Percentiles rank a stretch among this genome's conserved stretches.
These are phyloP conservation scores for Obelidium mucronatum DNA, from an alignment of 192 early-diverging fungal species.

Conservation along the genomic window DNA sequence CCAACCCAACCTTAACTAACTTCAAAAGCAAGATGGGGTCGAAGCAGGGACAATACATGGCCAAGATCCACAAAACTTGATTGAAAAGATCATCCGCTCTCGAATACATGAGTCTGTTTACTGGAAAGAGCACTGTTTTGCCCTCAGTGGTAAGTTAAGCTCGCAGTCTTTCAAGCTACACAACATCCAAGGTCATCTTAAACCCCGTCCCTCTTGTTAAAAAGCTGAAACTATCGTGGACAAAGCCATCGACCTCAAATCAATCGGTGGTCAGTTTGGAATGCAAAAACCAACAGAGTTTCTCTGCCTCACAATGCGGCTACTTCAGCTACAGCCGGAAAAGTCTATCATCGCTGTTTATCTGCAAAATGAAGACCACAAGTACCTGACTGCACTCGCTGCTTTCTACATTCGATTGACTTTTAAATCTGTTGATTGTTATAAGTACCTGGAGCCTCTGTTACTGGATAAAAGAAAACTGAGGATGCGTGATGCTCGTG, in stretches of 20 bases:
- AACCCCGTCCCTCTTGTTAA: background rate
- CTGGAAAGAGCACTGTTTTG: conserved; percentile 98
- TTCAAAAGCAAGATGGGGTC: background rate
- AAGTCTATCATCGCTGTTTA: conserved; percentile 85
- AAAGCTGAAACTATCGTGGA: conserved; percentile 88
- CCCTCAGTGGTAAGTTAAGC: conserved; percentile 77
- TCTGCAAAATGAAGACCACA: conserved; percentile 82
- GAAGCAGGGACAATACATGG: conserved; percentile 68
- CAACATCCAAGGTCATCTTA: conserved; percentile 12
- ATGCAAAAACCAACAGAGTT: conserved; percentile 91
- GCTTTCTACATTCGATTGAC: conserved; percentile 91
- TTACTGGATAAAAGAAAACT: conserved; percentile 89
- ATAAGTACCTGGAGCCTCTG: conserved; percentile 85
- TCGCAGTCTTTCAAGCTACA: no score
- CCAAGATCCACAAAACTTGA: conserved; percentile 90
- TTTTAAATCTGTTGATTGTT: conserved; percentile 77
- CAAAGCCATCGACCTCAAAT: conserved; percentile 76
- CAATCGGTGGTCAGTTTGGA: conserved; percentile 86
- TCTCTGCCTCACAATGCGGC: conserved; percentile 84
- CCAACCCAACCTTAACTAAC: no score
- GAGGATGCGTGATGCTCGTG: conserved; percentile 53
- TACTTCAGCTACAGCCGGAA: conserved; percentile 93
- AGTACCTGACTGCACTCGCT: conserved; percentile 90
- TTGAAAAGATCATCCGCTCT: conserved; percentile 92
- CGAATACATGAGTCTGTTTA: conserved; percentile 92